Base-by-base conservation (phyloP, 208 protist species). In the Trypanosoma vivax region DNA sequence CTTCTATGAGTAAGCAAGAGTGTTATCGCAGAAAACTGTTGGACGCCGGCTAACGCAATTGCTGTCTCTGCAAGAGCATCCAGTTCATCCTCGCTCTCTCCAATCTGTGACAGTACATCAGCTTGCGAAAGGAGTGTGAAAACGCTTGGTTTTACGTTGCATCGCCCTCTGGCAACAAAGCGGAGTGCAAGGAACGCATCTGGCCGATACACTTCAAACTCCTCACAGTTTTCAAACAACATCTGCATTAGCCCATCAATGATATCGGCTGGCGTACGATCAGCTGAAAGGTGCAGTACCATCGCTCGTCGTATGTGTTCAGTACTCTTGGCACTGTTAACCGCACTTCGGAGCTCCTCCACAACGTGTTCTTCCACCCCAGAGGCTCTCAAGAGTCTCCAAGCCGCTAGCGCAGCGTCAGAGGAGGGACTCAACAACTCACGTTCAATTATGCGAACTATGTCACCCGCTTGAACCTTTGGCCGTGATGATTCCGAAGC, bases 131-230 rank as follows among this genome's bases (percentile, higher is more conserved):
- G 70, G 42, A 75, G 24, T 24, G 11, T 18, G 31, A 42, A 57
- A 11, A 60, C 31, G 5, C 49, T 60, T 56, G 42, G 0, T 29
- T 75, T 21, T 14, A 33, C 28, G 16, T 28, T 50, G 33, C 23
- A 39, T 39, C 47, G 30, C 39, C 41, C 23, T 18, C 53, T 40
- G 16, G 70, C 58, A 39, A 54, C 45, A 49, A 90, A 77, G 23
- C 52, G 48, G 24, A 94, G 75, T 10, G 71, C 69, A 14, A 94
- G 68, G 54, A 88, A 94, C 13, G 88, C 88, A 42, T 88, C 81
- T n/a, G 88, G 79, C 13, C 88, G 80, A 11, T 56, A 65, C 50
- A 88, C 79, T 37, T 89, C 68, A 40, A 88, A 70, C 60, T 88
- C 79, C 23, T 64, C 73, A 69, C 88, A 94, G 45, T 83, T 69